Conservation (phyloP, 352 stramenopile genomes). For the Stramenopiles sp. region DNA sequence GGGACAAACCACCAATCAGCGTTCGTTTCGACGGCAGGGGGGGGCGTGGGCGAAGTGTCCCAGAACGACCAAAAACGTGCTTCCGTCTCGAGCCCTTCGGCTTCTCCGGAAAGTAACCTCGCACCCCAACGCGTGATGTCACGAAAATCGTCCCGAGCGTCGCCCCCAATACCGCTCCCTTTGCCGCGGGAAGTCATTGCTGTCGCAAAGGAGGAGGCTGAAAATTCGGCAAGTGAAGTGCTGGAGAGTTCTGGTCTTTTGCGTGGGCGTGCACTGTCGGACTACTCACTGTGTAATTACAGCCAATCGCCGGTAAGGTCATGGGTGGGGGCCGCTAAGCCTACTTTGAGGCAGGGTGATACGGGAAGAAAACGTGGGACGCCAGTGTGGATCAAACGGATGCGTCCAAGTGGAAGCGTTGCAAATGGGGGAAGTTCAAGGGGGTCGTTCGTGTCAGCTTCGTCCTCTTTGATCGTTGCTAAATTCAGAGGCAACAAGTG, state of each 20-base stretch:
- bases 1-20: background rate
- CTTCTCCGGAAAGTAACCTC: background rate
- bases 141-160: background rate
- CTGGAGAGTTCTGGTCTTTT: background rate
- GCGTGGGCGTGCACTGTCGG: background rate
- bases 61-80: background rate
- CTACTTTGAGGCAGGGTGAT: too few relatives aligned
- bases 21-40: background rate
- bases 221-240: background rate
- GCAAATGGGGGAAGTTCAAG: background rate
- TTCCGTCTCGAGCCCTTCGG: background rate
- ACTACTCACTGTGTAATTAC: background rate
- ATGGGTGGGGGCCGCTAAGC: background rate
- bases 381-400: background rate
- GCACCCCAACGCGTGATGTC: background rate
- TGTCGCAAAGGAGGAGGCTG: background rate
- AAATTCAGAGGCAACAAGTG: background rate
- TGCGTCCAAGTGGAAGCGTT: too few relatives aligned
- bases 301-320: background rate
- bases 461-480: background rate
- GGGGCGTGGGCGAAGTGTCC: too few relatives aligned
- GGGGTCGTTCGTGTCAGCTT: background rate
- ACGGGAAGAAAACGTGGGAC: background rate
- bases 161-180: background rate
- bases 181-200: background rate